A percentile compares a stretch with the other conserved stretches of the same genome.
These are phyloP conservation scores for Backusella tarrabulga DNA, from an alignment of 192 early-diverging fungal genomes.

Conservation along the genomic window DNA sequence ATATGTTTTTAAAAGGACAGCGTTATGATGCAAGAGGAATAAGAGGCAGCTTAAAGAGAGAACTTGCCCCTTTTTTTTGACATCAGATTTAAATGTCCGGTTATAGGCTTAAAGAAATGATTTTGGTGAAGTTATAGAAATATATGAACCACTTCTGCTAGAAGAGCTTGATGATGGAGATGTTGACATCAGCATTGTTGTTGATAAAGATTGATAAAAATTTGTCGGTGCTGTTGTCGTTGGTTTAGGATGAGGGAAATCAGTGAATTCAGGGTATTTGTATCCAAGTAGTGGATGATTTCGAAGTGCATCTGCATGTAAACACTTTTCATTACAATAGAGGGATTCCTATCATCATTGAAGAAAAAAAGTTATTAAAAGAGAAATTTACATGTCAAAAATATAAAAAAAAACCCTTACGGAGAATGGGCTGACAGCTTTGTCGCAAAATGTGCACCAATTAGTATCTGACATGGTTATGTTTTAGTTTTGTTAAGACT, in stretches of 20 bases:
- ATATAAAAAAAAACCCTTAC: slow-evolving; percentile 15
- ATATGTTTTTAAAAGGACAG: neutral
- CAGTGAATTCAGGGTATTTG: slow-evolving; percentile 30
- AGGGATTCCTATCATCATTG: slow-evolving; percentile 29
- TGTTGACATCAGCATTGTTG: neutral
- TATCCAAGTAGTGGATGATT: slow-evolving; percentile 36
- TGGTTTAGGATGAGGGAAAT: slow-evolving; percentile 33
- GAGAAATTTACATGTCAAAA: neutral
- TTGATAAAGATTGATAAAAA: neutral
- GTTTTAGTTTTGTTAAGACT: neutral
- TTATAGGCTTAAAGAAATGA: neutral
- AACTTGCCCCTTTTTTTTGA: neutral
- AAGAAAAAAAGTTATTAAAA: neutral
- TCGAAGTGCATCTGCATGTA: slow-evolving; percentile 32
- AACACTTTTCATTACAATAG: slow-evolving; percentile 35
- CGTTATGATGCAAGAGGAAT: neutral
- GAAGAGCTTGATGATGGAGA: neutral
- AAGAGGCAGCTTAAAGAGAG: neutral
- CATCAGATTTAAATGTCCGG: neutral
- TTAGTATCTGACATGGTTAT: slow-evolving; percentile 28
- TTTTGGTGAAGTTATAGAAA: neutral
- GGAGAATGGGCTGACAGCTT: slow-evolving; percentile 28
- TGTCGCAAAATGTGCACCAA: slow-evolving; percentile 36
- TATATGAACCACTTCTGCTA: neutral
- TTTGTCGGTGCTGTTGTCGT: neutral